Base-by-base conservation (phyloP, 371 early-diverging fungal genomes). In the Batkoa obscura region DNA sequence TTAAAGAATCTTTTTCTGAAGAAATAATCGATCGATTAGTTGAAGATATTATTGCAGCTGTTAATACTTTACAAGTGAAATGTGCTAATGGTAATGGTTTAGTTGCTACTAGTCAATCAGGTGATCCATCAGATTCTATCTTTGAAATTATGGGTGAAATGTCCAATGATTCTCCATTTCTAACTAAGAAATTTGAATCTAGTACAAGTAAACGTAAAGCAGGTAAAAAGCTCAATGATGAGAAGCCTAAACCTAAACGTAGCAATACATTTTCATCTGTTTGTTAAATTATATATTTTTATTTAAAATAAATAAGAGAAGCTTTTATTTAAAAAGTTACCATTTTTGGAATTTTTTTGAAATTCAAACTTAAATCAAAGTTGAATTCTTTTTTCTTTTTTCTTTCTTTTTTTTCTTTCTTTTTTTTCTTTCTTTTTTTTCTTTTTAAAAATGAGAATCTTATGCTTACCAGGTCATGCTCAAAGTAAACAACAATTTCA, bases 1-100 rank as follows among this genome's bases (percentile, higher is more conserved):
- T 74, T 17, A 62, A 66, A 39, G 74, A 74, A 53, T 65, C 67
- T 8, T 43, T 66, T 56, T 63, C 66, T 3, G 70, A 66, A 58
- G 74, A 71, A 8, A 47, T 67, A 52, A 56, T 72, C 46, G 66
- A 68, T 34, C 58, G 61, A 2, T 48, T 72, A 53, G 59, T 70
- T 10, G 50, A 58, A 6, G 72, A 50, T 36, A 50, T 50, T 34
- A 50, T 50, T 13, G 3, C 50, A 5, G 50, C 50, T 12, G 15
- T 13, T 30, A 50, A 50, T n/a, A 34, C 50, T 34, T 12, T 50
- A 3, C 12, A 34, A 12, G 34, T 2, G 2, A 50, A 31, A 34
- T n/a, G n/a, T n/a, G n/a, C n/a, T n/a, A n/a, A n/a, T n/a, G n/a
- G n/a, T n/a, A n/a, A n/a, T n/a, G n/a, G n/a, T n/a, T n/a, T n/a